Conservation (phyloP, 495 filamentous ascomycete species). For the Achaetomiella virescens region DNA sequence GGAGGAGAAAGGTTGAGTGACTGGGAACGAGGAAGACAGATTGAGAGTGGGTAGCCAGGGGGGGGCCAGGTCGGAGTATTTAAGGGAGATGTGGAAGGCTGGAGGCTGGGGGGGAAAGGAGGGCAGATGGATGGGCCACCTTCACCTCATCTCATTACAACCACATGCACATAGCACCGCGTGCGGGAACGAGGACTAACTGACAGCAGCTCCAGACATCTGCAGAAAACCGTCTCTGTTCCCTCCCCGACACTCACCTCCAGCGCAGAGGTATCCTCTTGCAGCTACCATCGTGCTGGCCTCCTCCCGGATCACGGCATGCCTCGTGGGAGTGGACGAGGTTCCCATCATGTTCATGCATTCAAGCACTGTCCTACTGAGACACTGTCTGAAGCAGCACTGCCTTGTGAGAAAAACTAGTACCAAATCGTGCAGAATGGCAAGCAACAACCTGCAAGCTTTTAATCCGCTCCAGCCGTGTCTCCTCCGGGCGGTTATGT, state of each 20-base stretch:
- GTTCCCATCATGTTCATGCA: too few relatives aligned
- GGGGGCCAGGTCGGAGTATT: conserved; percentile 10
- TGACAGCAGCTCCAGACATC: neutral
- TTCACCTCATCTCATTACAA: neutral
- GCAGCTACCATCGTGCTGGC: neutral
- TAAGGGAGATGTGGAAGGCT: conserved; percentile 2
- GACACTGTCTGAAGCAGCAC: too few relatives aligned
- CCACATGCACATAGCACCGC: neutral
- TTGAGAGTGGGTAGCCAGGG: neutral
- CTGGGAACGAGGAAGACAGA: neutral
- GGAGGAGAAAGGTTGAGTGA: conserved; percentile 3
- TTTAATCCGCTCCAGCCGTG: too few relatives aligned
- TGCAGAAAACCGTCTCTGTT: neutral
- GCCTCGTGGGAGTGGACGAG: too few relatives aligned
- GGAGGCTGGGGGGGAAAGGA: neutral
- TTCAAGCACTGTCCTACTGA: too few relatives aligned
- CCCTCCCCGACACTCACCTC: neutral
- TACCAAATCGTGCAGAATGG: too few relatives aligned
- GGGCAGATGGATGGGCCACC: neutral
- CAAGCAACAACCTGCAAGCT: too few relatives aligned
- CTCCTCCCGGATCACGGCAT: neutral
- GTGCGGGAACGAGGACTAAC: neutral
- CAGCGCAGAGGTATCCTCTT: neutral
- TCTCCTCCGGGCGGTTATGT: too few relatives aligned
- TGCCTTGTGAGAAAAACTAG: too few relatives aligned